phyloP scores from a whole-genome alignment of 1,284 basidiomycete species.

The Cutaneotrichosporon sp. region DNA sequence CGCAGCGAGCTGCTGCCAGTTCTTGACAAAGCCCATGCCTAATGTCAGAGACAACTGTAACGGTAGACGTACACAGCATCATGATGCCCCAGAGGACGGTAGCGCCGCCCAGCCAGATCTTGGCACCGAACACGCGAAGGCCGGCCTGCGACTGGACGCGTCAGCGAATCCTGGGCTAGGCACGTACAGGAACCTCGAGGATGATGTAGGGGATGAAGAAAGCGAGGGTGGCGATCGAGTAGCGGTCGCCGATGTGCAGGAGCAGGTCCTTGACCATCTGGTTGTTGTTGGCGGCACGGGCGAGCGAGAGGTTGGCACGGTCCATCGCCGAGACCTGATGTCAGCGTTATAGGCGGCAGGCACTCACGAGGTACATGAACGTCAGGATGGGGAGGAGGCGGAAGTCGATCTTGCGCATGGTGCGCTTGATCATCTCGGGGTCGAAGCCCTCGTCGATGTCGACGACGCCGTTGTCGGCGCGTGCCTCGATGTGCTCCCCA shows the following conservation, averaged over 20 bases:
- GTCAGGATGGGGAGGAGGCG: conserved; percentile 23
- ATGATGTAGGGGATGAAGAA: conserved; percentile 52
- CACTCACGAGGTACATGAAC: conserved; percentile 13
- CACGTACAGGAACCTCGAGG: conserved; percentile 16
- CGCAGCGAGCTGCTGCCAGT: conserved; percentile 49
- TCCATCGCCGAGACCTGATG: conserved; percentile 23
- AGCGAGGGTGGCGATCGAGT: conserved; percentile 46
- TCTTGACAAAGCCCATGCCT: conserved; percentile 46
- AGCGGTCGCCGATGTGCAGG: conserved; percentile 39
- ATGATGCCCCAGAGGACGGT: conserved; percentile 48
- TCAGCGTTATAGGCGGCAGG: background rate
- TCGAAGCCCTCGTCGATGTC: conserved; percentile 20
- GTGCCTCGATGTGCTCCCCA: background rate
- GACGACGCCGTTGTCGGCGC: background rate
- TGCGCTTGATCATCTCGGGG: conserved; percentile 9
- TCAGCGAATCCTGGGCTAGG: conserved; percentile 37
- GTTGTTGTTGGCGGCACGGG: conserved; percentile 29
- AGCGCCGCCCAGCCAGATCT: conserved; percentile 20
- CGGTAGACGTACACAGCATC: conserved; percentile 27
- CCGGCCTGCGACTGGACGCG: conserved; percentile 27
- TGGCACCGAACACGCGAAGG: conserved; percentile 30
- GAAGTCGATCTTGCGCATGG: conserved; percentile 20
- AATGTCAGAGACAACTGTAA: background rate
- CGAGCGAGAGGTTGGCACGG: conserved; percentile 41
- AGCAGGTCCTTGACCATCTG: conserved; percentile 32